Conservation (phyloP, 495 filamentous ascomycete genomes). For the Jackrogersella minutella region DNA sequence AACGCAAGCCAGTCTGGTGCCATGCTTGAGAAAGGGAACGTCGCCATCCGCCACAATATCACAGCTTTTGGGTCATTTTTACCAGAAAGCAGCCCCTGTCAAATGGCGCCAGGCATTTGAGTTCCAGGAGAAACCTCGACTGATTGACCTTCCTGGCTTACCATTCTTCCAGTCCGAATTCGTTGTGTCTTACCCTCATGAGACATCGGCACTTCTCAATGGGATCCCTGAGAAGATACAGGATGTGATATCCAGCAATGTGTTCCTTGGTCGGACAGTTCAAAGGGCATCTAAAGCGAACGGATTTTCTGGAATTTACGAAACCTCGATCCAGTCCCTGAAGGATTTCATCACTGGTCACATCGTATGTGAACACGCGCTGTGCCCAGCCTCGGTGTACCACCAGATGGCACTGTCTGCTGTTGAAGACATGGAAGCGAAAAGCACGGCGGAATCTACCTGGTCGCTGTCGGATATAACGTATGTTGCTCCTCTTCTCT, state of each 20-base stretch:
- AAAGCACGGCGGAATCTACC: background rate
- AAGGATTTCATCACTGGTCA: constrained; percentile 1
- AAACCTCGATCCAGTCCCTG: constrained; percentile 1
- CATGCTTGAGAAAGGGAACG: background rate
- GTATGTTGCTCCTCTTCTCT: constrained; percentile 5
- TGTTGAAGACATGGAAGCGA: background rate
- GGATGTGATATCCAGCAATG: background rate
- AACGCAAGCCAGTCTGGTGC: background rate
- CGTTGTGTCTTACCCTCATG: background rate
- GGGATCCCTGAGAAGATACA: background rate
- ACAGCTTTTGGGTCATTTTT: constrained; percentile 1
- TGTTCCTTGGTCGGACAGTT: background rate
- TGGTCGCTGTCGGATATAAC: constrained; percentile 2
- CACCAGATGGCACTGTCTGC: constrained; percentile 1
- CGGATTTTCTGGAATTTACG: background rate
- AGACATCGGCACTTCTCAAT: background rate
- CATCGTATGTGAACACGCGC: background rate
- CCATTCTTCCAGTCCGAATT: constrained; percentile 6
- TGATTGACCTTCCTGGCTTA: background rate
- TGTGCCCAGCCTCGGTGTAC: constrained; percentile 2
- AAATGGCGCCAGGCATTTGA: background rate
- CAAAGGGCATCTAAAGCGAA: background rate
- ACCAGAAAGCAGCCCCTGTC: background rate
- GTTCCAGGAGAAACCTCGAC: background rate
- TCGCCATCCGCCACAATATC: constrained; percentile 3